Base-by-base conservation (phyloP, 169 alveolate species). In the Plasmodium coatneyi region DNA sequence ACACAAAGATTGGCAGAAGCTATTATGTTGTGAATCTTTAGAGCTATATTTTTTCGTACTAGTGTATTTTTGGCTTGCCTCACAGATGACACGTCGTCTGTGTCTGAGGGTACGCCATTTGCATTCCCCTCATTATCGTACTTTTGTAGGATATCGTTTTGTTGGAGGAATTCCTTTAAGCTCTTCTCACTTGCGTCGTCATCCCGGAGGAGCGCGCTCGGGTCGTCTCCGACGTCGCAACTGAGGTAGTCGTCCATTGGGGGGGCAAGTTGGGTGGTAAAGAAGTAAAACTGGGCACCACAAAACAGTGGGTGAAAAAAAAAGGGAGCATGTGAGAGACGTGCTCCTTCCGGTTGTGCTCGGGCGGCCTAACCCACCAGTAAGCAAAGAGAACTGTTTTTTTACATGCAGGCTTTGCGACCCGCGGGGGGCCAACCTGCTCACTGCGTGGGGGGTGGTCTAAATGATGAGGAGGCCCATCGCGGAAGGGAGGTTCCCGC, bases 21-120 rank as follows among this genome's bases (percentile, higher is more conserved):
- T 46, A 99, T 99, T 7, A 99, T 98, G 83, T 99, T 99, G 95
- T 98, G 98, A n/a, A 99, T 95, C 70, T 96, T 97, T 10, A 99
- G 99, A 10, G 95, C 30, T 32, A 96, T 82, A 60, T 93, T 92
- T 84, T 92, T 92, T 56, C 95, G 95, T 14, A 82, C 91, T 25
- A 95, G 43, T 78, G 71, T 71, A 92, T 82, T 80, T 56, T 81
- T 79, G 32, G 41, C 3, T 22, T 56, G 72, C 25, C 16, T 56
- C 1, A 0, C 22, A 4, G 72, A 56, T 56, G 72, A 16, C 22
- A 56, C 72, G 14, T 56, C 72, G 4, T 12, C 72, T 56, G 3
- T 34, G 25, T 89, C 94, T 28, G 46, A 89, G 5, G 12, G 49
- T 14, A 1, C 19, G 5, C 66, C 80, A 12, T 32, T 49, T 5